phyloP scores from a whole-genome alignment of 768 basidiomycete species.

The Strobilomyces dryophilus region DNA sequence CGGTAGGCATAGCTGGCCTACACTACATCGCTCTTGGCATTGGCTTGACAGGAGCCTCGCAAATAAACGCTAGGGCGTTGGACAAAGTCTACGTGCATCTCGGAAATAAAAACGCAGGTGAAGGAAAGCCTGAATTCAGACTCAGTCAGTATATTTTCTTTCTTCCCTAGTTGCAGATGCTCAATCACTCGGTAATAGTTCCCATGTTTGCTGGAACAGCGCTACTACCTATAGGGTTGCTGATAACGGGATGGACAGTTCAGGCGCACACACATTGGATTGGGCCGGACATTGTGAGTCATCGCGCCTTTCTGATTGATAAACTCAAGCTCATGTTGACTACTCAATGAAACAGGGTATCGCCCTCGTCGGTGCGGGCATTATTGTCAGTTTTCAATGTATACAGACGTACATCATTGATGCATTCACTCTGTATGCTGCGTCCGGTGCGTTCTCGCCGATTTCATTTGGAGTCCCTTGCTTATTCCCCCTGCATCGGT shows the following conservation, averaged over 20 bases:
- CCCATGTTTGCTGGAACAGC: constrained; percentile 56
- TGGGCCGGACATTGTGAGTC: constrained; percentile 56
- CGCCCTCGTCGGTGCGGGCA: constrained; percentile 49
- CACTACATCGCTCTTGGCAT: constrained; percentile 71
- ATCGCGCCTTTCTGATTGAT: background rate
- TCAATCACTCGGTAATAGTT: constrained; percentile 34
- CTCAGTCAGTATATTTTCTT: constrained; percentile 35
- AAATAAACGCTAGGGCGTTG: constrained; percentile 51
- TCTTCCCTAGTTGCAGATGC: background rate
- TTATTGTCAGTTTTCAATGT: constrained; percentile 55
- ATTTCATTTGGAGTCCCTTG: background rate
- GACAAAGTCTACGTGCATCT: constrained; percentile 52
- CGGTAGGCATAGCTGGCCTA: constrained; percentile 56
- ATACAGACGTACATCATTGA: constrained; percentile 70
- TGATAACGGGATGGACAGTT: constrained; percentile 71
- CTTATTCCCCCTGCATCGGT: constrained; percentile 1
- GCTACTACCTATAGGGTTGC: constrained; percentile 59
- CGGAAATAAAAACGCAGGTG: constrained; percentile 49
- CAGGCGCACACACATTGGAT: constrained; percentile 63
- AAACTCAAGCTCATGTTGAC: no score
- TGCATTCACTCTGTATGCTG: constrained; percentile 60
- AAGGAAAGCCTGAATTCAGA: constrained; percentile 52
- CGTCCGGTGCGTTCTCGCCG: constrained; percentile 47
- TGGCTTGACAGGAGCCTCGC: constrained; percentile 50
- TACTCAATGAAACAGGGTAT: constrained; percentile 58